phyloP scores from a whole-genome alignment of 2,329 filamentous ascomycete species.

The Mollisia scopiformis region DNA sequence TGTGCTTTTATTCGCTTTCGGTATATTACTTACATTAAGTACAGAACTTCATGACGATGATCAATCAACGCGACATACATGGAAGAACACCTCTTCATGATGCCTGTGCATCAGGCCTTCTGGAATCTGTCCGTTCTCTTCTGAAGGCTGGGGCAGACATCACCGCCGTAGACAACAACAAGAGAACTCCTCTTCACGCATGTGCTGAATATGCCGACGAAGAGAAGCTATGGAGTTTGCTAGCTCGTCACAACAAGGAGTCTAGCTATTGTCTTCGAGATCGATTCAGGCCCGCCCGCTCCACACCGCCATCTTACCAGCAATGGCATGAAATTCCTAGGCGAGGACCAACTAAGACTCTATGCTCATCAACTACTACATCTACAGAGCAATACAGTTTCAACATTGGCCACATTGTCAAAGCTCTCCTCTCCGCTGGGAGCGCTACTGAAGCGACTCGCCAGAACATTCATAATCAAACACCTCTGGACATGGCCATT shows the following conservation, averaged over 20 bases:
- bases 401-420: no score
- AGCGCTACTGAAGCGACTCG: no score
- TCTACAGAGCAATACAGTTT: not conserved
- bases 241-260: not conserved
- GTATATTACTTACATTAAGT: constrained; percentile 4
- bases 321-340: not conserved
- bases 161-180: constrained; percentile 19
- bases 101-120: constrained; percentile 21
- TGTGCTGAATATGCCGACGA: constrained; percentile 17
- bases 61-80: not conserved
- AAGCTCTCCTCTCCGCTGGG: no score
- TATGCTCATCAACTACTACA: constrained; percentile 4
- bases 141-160: constrained; percentile 20
- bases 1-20: no score
- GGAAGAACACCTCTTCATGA: constrained; percentile 23
- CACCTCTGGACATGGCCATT: constrained; percentile 7
- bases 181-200: constrained; percentile 10
- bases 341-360: constrained; percentile 9
- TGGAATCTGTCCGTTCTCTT: constrained; percentile 18
- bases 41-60: constrained; percentile 6
- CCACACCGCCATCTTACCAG: no score
- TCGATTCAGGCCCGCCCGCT: not conserved
- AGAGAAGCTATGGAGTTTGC: constrained; percentile 11
- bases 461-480: no score
- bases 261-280: not conserved